These are phyloP conservation scores for Naematelia encephala DNA, from an alignment of 768 basidiomycete species.

Conservation along the genomic window DNA sequence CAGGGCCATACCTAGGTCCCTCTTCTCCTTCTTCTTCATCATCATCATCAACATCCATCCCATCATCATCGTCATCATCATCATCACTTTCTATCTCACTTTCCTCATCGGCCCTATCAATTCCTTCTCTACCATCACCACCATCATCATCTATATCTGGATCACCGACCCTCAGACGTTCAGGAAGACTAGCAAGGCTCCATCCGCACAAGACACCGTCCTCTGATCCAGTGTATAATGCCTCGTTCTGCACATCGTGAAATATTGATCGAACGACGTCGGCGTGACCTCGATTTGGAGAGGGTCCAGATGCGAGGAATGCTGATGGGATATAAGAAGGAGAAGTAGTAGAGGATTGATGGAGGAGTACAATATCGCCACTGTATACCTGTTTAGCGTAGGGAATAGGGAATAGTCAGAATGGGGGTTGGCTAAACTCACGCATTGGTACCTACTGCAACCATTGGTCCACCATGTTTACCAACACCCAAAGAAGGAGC, in stretches of 20 bases:
- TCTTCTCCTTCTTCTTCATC: not conserved
- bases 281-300: conserved; percentile 34
- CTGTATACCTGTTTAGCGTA: conserved; percentile 12
- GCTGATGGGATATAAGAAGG: conserved; percentile 40
- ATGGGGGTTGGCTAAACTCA: conserved; percentile 16
- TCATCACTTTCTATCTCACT: conserved; percentile 17
- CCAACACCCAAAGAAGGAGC: conserved; percentile 41
- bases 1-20: conserved; percentile 3
- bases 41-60: conserved; percentile 9
- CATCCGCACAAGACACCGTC: conserved; percentile 48
- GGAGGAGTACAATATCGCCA: conserved; percentile 47
- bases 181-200: conserved; percentile 29
- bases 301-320: conserved; percentile 37
- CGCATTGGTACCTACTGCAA: conserved; percentile 46
- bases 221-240: conserved; percentile 50
- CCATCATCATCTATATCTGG: conserved; percentile 40
- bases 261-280: conserved; percentile 47
- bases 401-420: not conserved
- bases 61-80: conserved; percentile 20
- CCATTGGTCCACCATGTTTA: conserved; percentile 34
- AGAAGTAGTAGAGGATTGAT: conserved; percentile 18
- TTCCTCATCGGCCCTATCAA: conserved; percentile 21
- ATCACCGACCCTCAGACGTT: conserved; percentile 36
- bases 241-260: conserved; percentile 41
- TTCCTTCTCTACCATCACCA: conserved; percentile 27